A percentile compares a stretch with the other conserved stretches of the same genome.
These are phyloP conservation scores for Aspergillus leporis DNA, from an alignment of 495 filamentous ascomycete genomes.

Conservation along the genomic window DNA sequence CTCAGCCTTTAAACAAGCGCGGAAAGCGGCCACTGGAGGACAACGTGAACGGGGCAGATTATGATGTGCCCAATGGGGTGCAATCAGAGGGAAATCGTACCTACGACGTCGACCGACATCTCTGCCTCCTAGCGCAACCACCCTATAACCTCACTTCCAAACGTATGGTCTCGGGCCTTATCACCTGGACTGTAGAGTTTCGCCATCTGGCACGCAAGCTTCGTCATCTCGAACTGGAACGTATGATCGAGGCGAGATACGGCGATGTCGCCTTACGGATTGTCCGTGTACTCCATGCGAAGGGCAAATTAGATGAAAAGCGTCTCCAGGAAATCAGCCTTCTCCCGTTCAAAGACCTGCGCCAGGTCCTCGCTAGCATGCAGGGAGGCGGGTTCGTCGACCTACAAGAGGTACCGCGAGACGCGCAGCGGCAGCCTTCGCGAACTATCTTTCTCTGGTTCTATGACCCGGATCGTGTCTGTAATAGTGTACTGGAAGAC, in stretches of 20 bases:
- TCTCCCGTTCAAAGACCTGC: slow-evolving; percentile 76
- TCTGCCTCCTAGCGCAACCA: slow-evolving; percentile 72
- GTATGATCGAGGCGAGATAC: slow-evolving; percentile 70
- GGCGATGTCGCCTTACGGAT: slow-evolving; percentile 76
- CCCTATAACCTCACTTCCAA: slow-evolving; percentile 61
- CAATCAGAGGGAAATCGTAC: slow-evolving; percentile 38
- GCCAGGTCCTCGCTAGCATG: slow-evolving; percentile 76
- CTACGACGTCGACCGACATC: slow-evolving; percentile 70
- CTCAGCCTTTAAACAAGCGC: slow-evolving; percentile 25
- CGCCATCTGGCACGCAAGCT: slow-evolving; percentile 64
- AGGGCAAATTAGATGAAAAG: slow-evolving; percentile 92
- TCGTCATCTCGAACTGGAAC: slow-evolving; percentile 73
- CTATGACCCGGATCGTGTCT: slow-evolving; percentile 73
- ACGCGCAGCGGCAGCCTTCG: slow-evolving; percentile 71
- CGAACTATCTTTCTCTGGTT: slow-evolving; percentile 88
- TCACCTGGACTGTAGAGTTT: slow-evolving; percentile 81
- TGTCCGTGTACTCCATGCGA: slow-evolving; percentile 74
- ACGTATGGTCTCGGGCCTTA: slow-evolving; percentile 49
- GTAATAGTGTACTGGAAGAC: slow-evolving; percentile 65
- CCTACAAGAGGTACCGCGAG: slow-evolving; percentile 87
- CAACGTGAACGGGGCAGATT: slow-evolving; percentile 36
- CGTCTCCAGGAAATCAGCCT: slow-evolving; percentile 71
- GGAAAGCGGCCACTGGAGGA: slow-evolving; percentile 43
- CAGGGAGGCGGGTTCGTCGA: slow-evolving; percentile 81
- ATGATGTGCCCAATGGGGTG: slow-evolving; percentile 26